phyloP scores from a whole-genome alignment of 1,284 basidiomycete genomes.

The Anthracocystis panici-leucophaei region DNA sequence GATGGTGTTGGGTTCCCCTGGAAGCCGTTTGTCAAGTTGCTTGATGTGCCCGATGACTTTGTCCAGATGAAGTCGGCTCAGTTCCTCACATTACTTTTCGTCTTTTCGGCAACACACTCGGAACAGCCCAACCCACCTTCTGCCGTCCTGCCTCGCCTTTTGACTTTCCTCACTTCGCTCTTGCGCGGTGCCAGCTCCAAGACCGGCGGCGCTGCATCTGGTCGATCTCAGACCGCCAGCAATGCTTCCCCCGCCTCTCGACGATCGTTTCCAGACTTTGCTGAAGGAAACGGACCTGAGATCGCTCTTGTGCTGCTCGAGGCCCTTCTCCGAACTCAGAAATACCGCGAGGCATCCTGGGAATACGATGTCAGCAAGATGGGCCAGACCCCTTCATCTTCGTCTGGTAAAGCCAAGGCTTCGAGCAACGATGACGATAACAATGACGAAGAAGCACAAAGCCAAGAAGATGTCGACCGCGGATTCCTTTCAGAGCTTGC shows the following conservation, averaged over 20 bases:
- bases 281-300: conserved; percentile 79
- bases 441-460: conserved; percentile 10
- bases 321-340: conserved; percentile 82
- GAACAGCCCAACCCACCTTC: conserved; percentile 40
- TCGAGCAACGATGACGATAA: conserved; percentile 27
- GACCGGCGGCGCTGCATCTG: conserved; percentile 6
- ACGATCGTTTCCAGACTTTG: conserved; percentile 53
- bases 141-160: conserved; percentile 39
- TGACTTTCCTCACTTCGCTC: conserved; percentile 49
- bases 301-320: conserved; percentile 90
- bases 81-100: conserved; percentile 85
- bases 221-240: not conserved
- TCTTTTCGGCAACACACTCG: conserved; percentile 47
- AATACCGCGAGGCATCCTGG: conserved; percentile 76
- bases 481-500: conserved; percentile 55
- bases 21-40: conserved; percentile 80
- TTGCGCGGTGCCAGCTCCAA: conserved; percentile 43
- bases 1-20: conserved; percentile 81
- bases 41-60: conserved; percentile 91
- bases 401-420: conserved; percentile 27
- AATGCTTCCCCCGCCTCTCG: conserved; percentile 33
- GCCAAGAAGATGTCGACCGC: conserved; percentile 27
- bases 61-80: conserved; percentile 89
- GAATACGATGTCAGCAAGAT: conserved; percentile 62
- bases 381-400: conserved; percentile 17